Evolutionary conservation across 2,329 filamentous ascomycete species (phyloP), one percentile per base, ranked within the genome.

Genomic region (Sclerotinia minor): DNA sequence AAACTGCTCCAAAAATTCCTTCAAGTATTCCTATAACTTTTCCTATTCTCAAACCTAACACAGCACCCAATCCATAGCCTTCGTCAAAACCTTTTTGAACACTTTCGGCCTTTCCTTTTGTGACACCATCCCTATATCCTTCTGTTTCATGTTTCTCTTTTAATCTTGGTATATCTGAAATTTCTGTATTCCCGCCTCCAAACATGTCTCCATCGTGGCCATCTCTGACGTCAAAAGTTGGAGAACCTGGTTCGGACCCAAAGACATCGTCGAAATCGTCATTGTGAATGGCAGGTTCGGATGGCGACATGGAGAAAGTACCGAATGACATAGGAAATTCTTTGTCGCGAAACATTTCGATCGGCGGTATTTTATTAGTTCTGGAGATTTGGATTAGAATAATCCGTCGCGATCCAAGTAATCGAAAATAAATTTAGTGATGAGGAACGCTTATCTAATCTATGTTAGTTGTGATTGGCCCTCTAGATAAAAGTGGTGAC

Each of bases 11-110:
- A 0, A 81, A 78, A 26, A 97, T 79, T 0, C 90, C 92, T 75
- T 96, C 92, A 7, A 97, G 76, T 5, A 92, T 80, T 0, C 95
- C 95, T 4, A 96, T 78, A 17, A 96, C 80, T 72, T 87, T 87
- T 0, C 95, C 95, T 0, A 88, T 89, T 38, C 84, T 83, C 71
- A 91, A 78, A 0, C 94, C 95, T 41, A 98, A 81, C 64, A 89
- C 88, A 0, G 92, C 94, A 17, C 95, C 95, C 0, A 98, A 83
- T 19, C 87, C 83, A 77, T 93, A 98, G 0, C 94, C 94, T 71
- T 94, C 92, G 77, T 99, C 95, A 76, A 99, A 98, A 0, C 94
- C 94, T 19, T 83, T 83, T 79, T 99, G 95, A 35, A 97, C 87
- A 74, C 88, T 90, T 59, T 83, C 80, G 35, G 86, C 85, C 78